Base-by-base conservation (phyloP, 1,284 basidiomycete species). In the Leccinum fuscescens region DNA sequence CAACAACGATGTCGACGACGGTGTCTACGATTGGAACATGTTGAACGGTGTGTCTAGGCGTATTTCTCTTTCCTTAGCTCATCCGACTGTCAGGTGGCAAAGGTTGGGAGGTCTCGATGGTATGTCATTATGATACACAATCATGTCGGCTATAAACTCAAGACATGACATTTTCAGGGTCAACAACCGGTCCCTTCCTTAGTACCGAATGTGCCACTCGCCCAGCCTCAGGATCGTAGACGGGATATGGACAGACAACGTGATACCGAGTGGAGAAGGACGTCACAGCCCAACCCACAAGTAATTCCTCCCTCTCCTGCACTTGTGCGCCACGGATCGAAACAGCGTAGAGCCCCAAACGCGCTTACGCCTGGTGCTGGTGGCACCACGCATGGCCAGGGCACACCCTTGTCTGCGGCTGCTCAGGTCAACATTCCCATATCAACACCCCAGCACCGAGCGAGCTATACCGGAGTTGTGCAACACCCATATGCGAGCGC, bases 1-100 rank as follows among this genome's bases (percentile, higher is more conserved):
- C 58, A 79, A 88, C 9, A 91, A 90, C 59, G 96, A 98, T 72
- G 80, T 85, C 29, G 96, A 99, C 65, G 96, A 99, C 74, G 91
- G 92, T 52, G 80, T 96, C 14, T 98, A 92, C 70, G 96, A 99
- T 74, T 98, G 97, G 96, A 97, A 95, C 89, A 74, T 94, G 54
- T 79, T 99, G 62, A 96, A 98, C 74, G 84, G 82, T 61, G 88
- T 95, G 76, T 86, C 83, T 82, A 59, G 55, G 69, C 59, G 17
- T 54, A 50, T 24, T 15, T 56, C 51, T 60, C 6, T 33, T 31
- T 31, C 48, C 35, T 53, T 17, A 3, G 24, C 62, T 63, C 65
- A 61, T 65, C 59, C 42, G 27, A 14, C 35, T 24, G 54, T 59
- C 68, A 90, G 89, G 88, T 67, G 96, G 94, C 51, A 92, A 94